A percentile compares a stretch with the other conserved stretches of the same genome.
Conservation (phyloP, 2,329 filamentous ascomycete genomes). For the Anisogramma anomala region DNA sequence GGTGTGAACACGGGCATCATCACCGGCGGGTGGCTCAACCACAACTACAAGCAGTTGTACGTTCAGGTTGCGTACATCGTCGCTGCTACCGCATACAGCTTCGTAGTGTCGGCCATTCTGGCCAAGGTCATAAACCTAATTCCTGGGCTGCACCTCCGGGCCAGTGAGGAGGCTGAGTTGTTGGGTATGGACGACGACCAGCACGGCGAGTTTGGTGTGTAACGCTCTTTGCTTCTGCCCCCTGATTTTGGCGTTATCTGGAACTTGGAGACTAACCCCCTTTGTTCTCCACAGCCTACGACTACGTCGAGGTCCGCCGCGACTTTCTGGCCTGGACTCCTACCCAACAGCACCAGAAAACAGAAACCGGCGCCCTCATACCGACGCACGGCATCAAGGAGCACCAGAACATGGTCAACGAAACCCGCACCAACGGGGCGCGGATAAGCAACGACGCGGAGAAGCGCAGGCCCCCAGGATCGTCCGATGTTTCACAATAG, state of each 20-base stretch:
- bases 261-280: not conserved
- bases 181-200: conserved; percentile 85
- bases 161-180: conserved; percentile 70
- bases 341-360: conserved; percentile 52
- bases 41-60: conserved; percentile 64
- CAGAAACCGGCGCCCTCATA: conserved; percentile 44
- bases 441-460: conserved; percentile 10
- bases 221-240: not conserved
- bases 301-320: conserved; percentile 75
- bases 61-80: conserved; percentile 69
- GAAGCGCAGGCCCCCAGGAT: conserved; percentile 8
- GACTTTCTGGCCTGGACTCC: conserved; percentile 85
- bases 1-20: conserved; percentile 58
- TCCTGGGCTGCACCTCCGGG: conserved; percentile 68
- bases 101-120: conserved; percentile 61
- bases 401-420: conserved; percentile 47
- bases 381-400: conserved; percentile 63
- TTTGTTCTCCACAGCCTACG: conserved; percentile 43
- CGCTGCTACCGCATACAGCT: conserved; percentile 55
- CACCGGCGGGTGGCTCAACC: conserved; percentile 61
- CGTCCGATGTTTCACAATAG: conserved; percentile 10
- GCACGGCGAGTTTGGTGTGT: conserved; percentile 63
- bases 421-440: conserved; percentile 5
- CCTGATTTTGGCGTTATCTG: accelerated
- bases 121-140: conserved; percentile 65